Evolutionary conservation across 202 grass and related monocot genomes (phyloP), one percentile per base, ranked within the genome.

Genomic region (Eragrostis tef): DNA sequence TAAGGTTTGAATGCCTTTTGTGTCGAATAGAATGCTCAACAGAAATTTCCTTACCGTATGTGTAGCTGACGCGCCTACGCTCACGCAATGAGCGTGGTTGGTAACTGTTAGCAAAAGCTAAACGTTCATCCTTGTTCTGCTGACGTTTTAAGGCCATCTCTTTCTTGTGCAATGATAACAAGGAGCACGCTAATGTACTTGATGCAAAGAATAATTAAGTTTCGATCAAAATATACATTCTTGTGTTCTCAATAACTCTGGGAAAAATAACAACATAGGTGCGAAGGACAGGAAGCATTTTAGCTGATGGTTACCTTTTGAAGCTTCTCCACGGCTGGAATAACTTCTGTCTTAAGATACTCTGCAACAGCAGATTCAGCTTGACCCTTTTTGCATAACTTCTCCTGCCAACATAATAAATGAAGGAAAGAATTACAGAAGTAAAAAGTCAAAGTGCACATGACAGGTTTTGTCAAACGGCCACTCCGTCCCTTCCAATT

Each of bases 301-400:
- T 49, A 67, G 39, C 7, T 29, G 41, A 50, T 43, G 57, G 54
- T 64, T 75, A 98, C 95, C 90, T 98, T 91, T 70, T 91, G 69
- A 63, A 89, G 58, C 73, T 94, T 88, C 81, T 93, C 90, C 9
- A 98, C 73, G 74, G 50, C 79, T 60, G 95, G 92, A 83, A 93
- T 42, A 45, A 91, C 61, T 74, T 94, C 81, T 64, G 57, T 36
- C 84, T 86, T 91, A 77, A 98, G 66, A 81, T 64, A 83, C 60
- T 94, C 64, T 17, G 88, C 88, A 73, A 87, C 81, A 45, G 27
- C 68, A 91, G 84, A 77, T 91, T 93, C 90, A 57, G 65, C 12
- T 75, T 6, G 79, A 64, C 77, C 79, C 61, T 82, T 89, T 71
- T 83, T 88, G 70, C 84, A 91, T 67, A 98, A 69, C 19, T 93